Evolutionary conservation across 1,284 basidiomycete genomes (phyloP).

Genomic region (Pseudozyma flocculosa): DNA sequence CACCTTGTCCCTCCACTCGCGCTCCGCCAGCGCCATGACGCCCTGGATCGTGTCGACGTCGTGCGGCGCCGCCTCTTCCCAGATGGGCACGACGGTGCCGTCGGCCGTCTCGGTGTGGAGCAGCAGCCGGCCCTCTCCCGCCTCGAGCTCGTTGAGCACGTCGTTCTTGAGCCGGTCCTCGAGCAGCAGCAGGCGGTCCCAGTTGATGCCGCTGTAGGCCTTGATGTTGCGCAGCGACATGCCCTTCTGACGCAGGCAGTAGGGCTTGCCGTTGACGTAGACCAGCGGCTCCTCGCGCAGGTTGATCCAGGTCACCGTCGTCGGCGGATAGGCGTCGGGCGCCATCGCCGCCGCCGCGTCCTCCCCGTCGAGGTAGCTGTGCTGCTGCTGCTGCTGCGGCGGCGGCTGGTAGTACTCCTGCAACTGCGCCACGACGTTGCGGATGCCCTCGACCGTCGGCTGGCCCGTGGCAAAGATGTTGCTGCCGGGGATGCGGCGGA

Average conservation of each 20-base stretch:
- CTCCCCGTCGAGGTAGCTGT: no score
- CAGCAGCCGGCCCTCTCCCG: conserved; percentile 82
- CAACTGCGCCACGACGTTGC: conserved; percentile 69
- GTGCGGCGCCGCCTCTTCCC: conserved; percentile 82
- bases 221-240: conserved; percentile 54
- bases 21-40: conserved; percentile 67
- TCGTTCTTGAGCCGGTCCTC: conserved; percentile 91
- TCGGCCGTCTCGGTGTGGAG: conserved; percentile 87
- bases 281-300: conserved; percentile 85
- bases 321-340: conserved; percentile 12
- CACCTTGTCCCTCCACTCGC: conserved; percentile 58
- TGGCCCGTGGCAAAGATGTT: conserved; percentile 72
- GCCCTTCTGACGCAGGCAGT: conserved; percentile 59
- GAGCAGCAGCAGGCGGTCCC: conserved; percentile 48
- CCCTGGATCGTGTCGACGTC: conserved; percentile 85
- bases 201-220: conserved; percentile 54
- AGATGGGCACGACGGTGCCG: conserved; percentile 87
- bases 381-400: conserved; percentile 61
- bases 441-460: conserved; percentile 86
- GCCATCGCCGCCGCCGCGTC: conserved; percentile 8
- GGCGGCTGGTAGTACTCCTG: conserved; percentile 27
- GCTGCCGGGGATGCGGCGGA: conserved; percentile 79
- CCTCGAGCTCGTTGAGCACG: conserved; percentile 76
- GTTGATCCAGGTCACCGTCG: conserved; percentile 80
- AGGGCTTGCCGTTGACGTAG: conserved; percentile 78